Conservation (phyloP, 169 alveolate species). For the Babesia caballi region DNA sequence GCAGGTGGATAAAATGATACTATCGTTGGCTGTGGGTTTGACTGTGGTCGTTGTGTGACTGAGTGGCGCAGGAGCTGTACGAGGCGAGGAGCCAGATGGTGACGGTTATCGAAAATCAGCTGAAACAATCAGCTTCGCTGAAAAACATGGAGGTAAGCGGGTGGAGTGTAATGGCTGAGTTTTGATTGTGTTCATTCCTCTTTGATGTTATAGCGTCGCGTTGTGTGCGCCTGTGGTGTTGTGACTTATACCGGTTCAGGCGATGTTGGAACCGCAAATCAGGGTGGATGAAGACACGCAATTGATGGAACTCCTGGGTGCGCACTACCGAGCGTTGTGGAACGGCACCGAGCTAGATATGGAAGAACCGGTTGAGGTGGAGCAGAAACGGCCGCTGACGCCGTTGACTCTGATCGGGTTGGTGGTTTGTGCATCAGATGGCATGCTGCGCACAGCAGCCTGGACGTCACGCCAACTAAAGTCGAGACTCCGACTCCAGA, state of each 20-base stretch:
- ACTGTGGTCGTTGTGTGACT: not conserved
- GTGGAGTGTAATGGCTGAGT: not conserved
- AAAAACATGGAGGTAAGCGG: conserved; percentile 22
- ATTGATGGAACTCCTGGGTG: conserved; percentile 3
- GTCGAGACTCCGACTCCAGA: conserved; percentile 6
- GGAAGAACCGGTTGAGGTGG: not conserved
- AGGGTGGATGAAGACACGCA: conserved; percentile 17
- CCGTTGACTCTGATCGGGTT: conserved; percentile 8
- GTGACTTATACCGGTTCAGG: not conserved
- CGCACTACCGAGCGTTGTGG: conserved; percentile 4
- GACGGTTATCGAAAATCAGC: conserved; percentile 9
- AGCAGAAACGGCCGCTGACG: not conserved
- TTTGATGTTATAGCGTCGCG: not conserved
- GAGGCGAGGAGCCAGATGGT: conserved; percentile 13
- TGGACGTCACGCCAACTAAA: conserved; percentile 13
- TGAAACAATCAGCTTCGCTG: conserved; percentile 2
- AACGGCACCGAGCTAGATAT: not conserved
- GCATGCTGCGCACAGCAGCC: not conserved
- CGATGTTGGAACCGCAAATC: conserved; percentile 1
- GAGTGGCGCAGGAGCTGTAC: conserved; percentile 5
- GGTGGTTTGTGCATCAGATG: not conserved
- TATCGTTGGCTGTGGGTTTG: conserved; percentile 1
- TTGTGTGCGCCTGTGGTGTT: not conserved
- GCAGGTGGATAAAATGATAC: conserved; percentile 11
- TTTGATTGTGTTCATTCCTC: too few relatives aligned